phyloP scores from a whole-genome alignment of 352 stramenopile species.

The Pythium grandisporangium region DNA sequence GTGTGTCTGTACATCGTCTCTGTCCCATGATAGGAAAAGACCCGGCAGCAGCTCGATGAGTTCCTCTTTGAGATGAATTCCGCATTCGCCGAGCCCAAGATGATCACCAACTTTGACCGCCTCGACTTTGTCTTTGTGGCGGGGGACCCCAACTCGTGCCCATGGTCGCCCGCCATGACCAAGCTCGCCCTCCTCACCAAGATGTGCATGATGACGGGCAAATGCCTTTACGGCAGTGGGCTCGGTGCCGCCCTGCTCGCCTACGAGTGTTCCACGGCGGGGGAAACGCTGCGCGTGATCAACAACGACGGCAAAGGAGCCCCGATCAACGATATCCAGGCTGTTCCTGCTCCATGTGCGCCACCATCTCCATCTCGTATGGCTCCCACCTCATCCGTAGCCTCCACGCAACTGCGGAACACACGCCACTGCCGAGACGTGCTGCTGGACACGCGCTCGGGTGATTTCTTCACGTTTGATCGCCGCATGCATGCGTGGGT shows the following conservation, averaged over 20 bases:
- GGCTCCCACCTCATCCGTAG: not conserved
- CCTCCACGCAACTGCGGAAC: constrained; percentile 1
- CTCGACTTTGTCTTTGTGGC: constrained; percentile 78
- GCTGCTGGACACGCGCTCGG: constrained; percentile 57
- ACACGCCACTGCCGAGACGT: constrained; percentile 20
- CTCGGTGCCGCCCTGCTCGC: constrained; percentile 48
- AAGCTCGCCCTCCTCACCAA: constrained; percentile 61
- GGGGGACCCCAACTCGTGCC: constrained; percentile 47
- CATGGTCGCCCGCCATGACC: constrained; percentile 49
- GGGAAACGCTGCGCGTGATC: constrained; percentile 43
- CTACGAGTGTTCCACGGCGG: constrained; percentile 65
- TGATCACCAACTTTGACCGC: constrained; percentile 72
- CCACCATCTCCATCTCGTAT: constrained; percentile 9
- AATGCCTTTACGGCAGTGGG: constrained; percentile 62
- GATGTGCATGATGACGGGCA: constrained; percentile 87
- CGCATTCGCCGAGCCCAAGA: constrained; percentile 42
- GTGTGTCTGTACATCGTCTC: too few relatives aligned
- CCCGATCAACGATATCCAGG: constrained; percentile 26
- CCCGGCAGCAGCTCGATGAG: constrained; percentile 50
- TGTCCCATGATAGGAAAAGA: constrained; percentile 43
- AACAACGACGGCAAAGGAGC: constrained; percentile 54
- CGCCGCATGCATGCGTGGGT: constrained; percentile 26
- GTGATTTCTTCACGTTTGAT: constrained; percentile 60
- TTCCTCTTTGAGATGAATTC: constrained; percentile 76
- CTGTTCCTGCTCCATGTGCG: too few relatives aligned